Evolutionary conservation across 2,329 filamentous ascomycete genomes (phyloP), one percentile per base, ranked within the genome.

Genomic region (Venturia asperata): DNA sequence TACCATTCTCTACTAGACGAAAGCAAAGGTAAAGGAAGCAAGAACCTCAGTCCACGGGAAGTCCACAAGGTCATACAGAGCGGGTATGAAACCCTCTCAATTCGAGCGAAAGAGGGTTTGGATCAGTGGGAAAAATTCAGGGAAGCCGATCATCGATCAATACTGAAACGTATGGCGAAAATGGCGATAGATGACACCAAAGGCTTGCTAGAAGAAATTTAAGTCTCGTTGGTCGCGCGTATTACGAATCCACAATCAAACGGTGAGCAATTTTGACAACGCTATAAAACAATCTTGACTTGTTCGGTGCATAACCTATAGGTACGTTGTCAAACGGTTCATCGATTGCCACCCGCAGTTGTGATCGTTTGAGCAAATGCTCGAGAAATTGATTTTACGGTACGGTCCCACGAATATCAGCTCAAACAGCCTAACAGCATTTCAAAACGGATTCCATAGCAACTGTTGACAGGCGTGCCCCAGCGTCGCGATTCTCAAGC

Each of bases 51-150:
- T 66, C 92, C 89, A 45, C 82, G 85, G 62, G 90, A 97, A 74
- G 92, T 99, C 47, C 88, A 88, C 52, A 88, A 90, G 69, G 90
- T 97, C 37, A 97, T 99, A 76, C 96, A 96, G 78, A 89, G 95
- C 75, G 94, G 94, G 0, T 97, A 97, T 72, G 93, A 97, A 76
- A 96, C 92, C 43, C 77, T 99, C 71, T 93, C 89, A 68, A 95
- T 99, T 64, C 90, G 95, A 76, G 87, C 91, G 0, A 91, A 88
- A 71, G 92, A 96, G 73, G 92, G 90, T 0, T 75, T 96, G 69
- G 92, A 93, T 74, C 85, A 87, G 45, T 96, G 91, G 90, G 90
- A 91, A 69, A 85, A 82, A 73, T 97, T 90, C 75, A 82, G 93
- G 17, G 94, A 97, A 79, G 89, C 89, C 2, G 91, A 96, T 69